A percentile compares a stretch with the other conserved stretches of the same genome.
These are phyloP conservation scores for Flaveria robusta DNA, from an alignment of 129 eudicot genomes.

Conservation along the genomic window DNA sequence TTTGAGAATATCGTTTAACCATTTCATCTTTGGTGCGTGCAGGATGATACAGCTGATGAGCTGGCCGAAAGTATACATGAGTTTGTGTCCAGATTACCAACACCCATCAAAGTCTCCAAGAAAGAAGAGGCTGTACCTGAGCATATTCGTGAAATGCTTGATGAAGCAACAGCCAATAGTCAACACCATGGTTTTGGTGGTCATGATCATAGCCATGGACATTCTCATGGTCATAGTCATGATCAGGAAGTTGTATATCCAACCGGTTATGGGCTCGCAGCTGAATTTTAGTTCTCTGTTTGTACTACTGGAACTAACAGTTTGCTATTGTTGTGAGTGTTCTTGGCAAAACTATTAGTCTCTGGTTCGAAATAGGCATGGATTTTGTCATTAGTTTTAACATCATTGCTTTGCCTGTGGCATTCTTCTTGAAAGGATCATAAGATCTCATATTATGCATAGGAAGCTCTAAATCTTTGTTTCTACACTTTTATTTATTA, in stretches of 20 bases:
- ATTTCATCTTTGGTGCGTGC: constrained; percentile 12
- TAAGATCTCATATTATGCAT: not conserved
- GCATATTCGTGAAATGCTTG: constrained; percentile 48
- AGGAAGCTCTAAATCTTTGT: too few relatives aligned
- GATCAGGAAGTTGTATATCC: constrained; percentile 21
- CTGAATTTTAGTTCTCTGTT: not conserved
- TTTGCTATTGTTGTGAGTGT: not conserved
- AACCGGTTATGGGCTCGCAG: constrained; percentile 8
- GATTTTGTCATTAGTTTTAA: not conserved
- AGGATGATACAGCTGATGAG: constrained; percentile 77
- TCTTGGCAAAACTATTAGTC: not conserved
- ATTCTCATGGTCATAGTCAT: constrained; percentile 45
- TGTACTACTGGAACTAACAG: not conserved
- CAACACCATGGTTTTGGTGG: constrained; percentile 46
- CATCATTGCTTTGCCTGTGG: not conserved
- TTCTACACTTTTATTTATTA: too few relatives aligned
- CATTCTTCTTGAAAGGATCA: not conserved
- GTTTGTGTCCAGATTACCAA: constrained; percentile 72
- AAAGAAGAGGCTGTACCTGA: constrained; percentile 66
- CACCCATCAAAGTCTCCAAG: constrained; percentile 39
- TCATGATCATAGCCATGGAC: constrained; percentile 40
- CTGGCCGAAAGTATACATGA: constrained; percentile 52
- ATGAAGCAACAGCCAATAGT: constrained; percentile 42
- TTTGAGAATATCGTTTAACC: constrained; percentile 11
- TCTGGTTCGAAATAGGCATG: not conserved